Percentiles rank a stretch among this genome's conserved stretches.
phyloP scores from a whole-genome alignment of 768 basidiomycete genomes.

The Auricularia sp. region DNA sequence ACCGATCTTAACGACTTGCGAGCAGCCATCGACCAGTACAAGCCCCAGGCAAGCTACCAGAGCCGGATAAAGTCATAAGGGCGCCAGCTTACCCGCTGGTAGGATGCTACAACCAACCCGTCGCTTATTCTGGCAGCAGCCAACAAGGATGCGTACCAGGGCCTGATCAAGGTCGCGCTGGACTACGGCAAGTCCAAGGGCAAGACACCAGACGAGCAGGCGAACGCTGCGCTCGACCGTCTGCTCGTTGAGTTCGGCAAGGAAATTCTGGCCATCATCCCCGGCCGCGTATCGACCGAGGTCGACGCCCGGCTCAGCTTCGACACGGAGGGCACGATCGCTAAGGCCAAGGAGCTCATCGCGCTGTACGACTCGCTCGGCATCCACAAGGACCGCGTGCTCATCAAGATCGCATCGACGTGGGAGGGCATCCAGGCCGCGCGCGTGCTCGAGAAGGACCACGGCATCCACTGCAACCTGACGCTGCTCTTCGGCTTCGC shows the following conservation, averaged over 20 bases:
- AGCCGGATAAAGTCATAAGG: neutral
- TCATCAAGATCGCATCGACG: slow-evolving; percentile 99
- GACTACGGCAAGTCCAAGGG: slow-evolving; percentile 71
- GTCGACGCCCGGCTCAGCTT: slow-evolving; percentile 97
- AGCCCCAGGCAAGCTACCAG: slow-evolving; percentile 59
- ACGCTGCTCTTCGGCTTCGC: slow-evolving; percentile 98
- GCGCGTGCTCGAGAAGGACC: slow-evolving; percentile 83
- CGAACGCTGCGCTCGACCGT: slow-evolving; percentile 76
- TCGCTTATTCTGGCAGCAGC: slow-evolving; percentile 84
- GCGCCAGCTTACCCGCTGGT: neutral
- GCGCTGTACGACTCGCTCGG: slow-evolving; percentile 91
- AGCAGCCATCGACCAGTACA: slow-evolving; percentile 88
- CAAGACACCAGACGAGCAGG: slow-evolving; percentile 61
- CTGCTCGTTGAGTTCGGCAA: slow-evolving; percentile 96
- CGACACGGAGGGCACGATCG: slow-evolving; percentile 86
- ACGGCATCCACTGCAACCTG: slow-evolving; percentile 96
- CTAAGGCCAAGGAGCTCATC: slow-evolving; percentile 70
- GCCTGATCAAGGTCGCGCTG: slow-evolving; percentile 68
- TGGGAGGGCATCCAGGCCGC: slow-evolving; percentile 99
- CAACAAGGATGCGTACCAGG: slow-evolving; percentile 77
- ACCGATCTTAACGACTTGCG: slow-evolving; percentile 1
- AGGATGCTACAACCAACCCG: slow-evolving; percentile 99
- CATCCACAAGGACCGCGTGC: slow-evolving; percentile 83
- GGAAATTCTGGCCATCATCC: slow-evolving; percentile 90
- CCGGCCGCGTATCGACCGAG: slow-evolving; percentile 97